Conservation (phyloP, 495 filamentous ascomycete species). For the Neurospora africana region DNA sequence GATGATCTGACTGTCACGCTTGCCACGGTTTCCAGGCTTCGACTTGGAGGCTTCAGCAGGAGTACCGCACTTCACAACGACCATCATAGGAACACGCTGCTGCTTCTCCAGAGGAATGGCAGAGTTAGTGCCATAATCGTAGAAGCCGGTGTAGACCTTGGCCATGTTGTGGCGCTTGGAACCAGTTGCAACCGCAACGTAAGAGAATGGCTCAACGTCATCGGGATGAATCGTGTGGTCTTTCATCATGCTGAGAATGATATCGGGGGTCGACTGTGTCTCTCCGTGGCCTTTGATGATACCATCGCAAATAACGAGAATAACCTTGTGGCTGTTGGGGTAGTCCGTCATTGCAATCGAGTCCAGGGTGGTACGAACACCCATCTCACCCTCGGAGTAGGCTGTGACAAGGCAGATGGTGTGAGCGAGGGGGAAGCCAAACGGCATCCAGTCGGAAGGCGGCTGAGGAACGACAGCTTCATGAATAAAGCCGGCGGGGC, state of each 20-base stretch:
- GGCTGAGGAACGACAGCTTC: slow-evolving; percentile 94
- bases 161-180: slow-evolving; percentile 99
- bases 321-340: slow-evolving; percentile 95
- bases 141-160: slow-evolving; percentile 95
- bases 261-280: slow-evolving; percentile 76
- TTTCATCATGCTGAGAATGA: slow-evolving; percentile 86
- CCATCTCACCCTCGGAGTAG: slow-evolving; percentile 93
- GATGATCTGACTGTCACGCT: slow-evolving; percentile 97
- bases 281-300: slow-evolving; percentile 97
- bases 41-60: slow-evolving; percentile 67
- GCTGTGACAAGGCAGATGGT: slow-evolving; percentile 90
- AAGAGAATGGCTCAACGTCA: slow-evolving; percentile 81
- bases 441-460: slow-evolving; percentile 94
- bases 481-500: slow-evolving; percentile 90
- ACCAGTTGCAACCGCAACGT: slow-evolving; percentile 91
- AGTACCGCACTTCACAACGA: slow-evolving; percentile 92
- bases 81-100: slow-evolving; percentile 98
- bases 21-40: slow-evolving; percentile 95
- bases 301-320: slow-evolving; percentile 94
- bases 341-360: slow-evolving; percentile 97
- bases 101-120: slow-evolving; percentile 76
- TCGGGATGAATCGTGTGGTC: slow-evolving; percentile 70
- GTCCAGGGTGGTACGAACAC: slow-evolving; percentile 86
- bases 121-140: slow-evolving; percentile 82
- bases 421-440: slow-evolving; percentile 90